A percentile compares a stretch with the other conserved stretches of the same genome.
phyloP scores from a whole-genome alignment of 2,329 filamentous ascomycete genomes.

The Aspergillus glaucus region DNA sequence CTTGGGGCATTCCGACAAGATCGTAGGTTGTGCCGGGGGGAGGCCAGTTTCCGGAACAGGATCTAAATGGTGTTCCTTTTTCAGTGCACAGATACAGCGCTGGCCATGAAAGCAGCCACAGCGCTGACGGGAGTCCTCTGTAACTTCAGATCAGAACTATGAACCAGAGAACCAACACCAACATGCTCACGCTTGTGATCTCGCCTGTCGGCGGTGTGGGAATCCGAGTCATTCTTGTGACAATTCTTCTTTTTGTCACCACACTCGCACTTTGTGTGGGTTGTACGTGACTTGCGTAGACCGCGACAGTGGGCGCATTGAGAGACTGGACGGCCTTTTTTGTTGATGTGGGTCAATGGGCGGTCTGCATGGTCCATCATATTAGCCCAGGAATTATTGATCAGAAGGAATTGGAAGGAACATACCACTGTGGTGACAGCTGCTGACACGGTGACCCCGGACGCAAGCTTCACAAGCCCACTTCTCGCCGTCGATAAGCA shows the following conservation, averaged over 20 bases:
- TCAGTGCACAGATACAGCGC: conserved; percentile 56
- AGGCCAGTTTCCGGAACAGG: conserved; percentile 43
- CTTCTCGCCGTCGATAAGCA: conserved; percentile 93
- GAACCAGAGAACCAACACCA: conserved; percentile 21
- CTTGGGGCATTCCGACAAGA: conserved; percentile 40
- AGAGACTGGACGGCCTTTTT: conserved; percentile 93
- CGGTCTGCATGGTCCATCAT: conserved; percentile 60
- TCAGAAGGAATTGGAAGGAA: conserved; percentile 19
- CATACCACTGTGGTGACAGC: conserved; percentile 92
- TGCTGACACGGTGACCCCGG: conserved; percentile 96
- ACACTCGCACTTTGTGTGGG: conserved; percentile 95
- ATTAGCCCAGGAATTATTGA: conserved; percentile 7
- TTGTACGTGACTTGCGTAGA: conserved; percentile 90
- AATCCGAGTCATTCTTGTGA: conserved; percentile 32
- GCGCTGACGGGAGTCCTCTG: conserved; percentile 31
- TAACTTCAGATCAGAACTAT: conserved; percentile 27
- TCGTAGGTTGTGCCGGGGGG: conserved; percentile 33
- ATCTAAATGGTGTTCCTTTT: conserved; percentile 50
- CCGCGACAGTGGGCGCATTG: conserved; percentile 96
- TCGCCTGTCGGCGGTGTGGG: conserved; percentile 29
- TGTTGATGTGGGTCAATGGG: conserved; percentile 88
- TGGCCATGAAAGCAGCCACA: conserved; percentile 52
- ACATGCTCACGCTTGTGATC: conserved; percentile 33
- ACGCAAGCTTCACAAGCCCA: conserved; percentile 98
- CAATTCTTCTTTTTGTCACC: conserved; percentile 75